A percentile compares a stretch with the other conserved stretches of the same genome.
These are phyloP conservation scores for Pinus albicaulis DNA, from an alignment of 75 land plant genomes.

Conservation along the genomic window DNA sequence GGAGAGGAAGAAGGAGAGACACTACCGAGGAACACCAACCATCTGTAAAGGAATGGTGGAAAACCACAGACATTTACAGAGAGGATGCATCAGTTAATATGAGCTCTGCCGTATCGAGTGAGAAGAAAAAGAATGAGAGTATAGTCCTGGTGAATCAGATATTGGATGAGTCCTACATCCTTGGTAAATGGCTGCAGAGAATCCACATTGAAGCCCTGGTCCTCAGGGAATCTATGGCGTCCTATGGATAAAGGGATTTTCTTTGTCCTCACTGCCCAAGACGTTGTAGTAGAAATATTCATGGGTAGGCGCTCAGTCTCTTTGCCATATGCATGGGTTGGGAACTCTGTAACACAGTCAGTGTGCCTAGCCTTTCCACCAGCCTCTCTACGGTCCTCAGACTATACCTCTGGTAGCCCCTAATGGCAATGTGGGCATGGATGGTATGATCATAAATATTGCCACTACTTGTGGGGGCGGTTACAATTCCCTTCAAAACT, in stretches of 20 bases:
- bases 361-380: constrained; percentile 78
- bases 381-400: constrained; percentile 66
- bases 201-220: constrained; percentile 21
- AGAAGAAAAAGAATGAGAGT: background rate
- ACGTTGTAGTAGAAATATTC: constrained; percentile 25
- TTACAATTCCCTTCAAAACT: constrained; percentile 57
- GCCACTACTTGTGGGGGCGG: constrained; percentile 66
- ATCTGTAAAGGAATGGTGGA: constrained; percentile 11
- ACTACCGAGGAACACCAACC: too few relatives aligned
- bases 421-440: constrained; percentile 64
- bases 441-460: constrained; percentile 71
- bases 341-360: constrained; percentile 23
- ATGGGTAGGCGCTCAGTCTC: background rate
- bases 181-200: constrained; percentile 13
- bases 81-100: too few relatives aligned
- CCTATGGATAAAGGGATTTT: constrained; percentile 21
- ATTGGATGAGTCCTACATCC: constrained; percentile 7
- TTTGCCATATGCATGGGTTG: constrained; percentile 57
- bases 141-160: constrained; percentile 12
- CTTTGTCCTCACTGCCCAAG: constrained; percentile 32
- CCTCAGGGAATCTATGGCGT: background rate
- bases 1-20: constrained; percentile 8
- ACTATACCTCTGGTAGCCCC: constrained; percentile 53
- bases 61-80: constrained; percentile 5
- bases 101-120: background rate